Conservation (phyloP, 192 early-diverging fungal genomes). For the Oehlia diaphana region DNA sequence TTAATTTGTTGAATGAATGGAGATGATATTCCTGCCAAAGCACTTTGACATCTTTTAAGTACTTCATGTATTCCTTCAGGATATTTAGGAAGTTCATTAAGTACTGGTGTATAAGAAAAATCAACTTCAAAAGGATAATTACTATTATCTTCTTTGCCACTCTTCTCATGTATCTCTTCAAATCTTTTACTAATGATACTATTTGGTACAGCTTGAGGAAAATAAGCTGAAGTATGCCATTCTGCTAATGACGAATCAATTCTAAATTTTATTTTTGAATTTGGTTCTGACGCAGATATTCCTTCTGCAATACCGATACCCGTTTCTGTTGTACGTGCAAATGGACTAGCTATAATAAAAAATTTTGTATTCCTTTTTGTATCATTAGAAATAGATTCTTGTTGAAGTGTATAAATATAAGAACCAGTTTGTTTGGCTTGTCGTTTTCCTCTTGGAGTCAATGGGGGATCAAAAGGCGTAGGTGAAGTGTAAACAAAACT, state of each 20-base stretch:
- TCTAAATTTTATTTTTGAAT: not conserved
- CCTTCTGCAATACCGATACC: conserved; percentile 41
- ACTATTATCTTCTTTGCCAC: not conserved
- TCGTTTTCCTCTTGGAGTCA: conserved; percentile 34
- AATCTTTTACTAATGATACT: not conserved
- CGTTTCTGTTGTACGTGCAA: conserved; percentile 37
- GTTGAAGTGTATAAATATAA: not conserved
- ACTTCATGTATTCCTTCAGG: conserved; percentile 8
- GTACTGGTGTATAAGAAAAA: not conserved
- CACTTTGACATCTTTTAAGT: not conserved
- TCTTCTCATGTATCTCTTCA: not conserved
- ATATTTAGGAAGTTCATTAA: not conserved
- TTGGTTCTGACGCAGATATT: not conserved
- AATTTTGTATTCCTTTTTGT: conserved; percentile 32
- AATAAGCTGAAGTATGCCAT: conserved; percentile 12
- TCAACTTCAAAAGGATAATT: not conserved
- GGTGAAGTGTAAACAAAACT: conserved; percentile 35
- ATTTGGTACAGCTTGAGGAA: conserved; percentile 8
- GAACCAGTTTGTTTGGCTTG: conserved; percentile 39
- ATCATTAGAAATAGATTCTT: not conserved
- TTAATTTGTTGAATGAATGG: conserved; percentile 1
- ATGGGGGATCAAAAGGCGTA: conserved; percentile 40
- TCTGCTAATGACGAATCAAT: conserved; percentile 10
- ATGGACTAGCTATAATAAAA: conserved; percentile 39
- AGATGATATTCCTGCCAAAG: not conserved